These are phyloP conservation scores for Eragrostis nindensis DNA, from an alignment of 176 grass and related monocot species.

Conservation along the genomic window DNA sequence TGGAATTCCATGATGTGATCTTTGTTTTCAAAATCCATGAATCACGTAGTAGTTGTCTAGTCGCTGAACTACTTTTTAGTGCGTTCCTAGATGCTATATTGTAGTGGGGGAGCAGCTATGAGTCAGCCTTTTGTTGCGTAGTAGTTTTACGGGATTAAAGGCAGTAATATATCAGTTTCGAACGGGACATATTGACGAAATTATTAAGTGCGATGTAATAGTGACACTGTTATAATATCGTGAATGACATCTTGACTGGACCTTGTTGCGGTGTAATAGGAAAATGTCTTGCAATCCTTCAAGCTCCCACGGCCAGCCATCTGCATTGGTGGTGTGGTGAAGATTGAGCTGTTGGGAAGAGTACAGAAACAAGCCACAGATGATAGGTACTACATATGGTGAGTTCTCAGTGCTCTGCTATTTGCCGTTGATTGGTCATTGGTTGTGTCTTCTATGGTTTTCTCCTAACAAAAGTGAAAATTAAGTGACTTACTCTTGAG, in stretches of 20 bases:
- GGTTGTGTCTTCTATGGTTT: neutral
- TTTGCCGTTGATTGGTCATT: conserved; percentile 8
- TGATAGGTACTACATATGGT: conserved; percentile 85
- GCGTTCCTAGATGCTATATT: neutral
- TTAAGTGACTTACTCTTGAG: neutral
- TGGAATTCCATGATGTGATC: neutral
- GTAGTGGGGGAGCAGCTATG: no score
- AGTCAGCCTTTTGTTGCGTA: neutral
- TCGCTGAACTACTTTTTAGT: neutral
- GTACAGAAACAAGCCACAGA: conserved; percentile 65
- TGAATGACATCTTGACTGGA: neutral
- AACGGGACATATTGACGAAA: neutral
- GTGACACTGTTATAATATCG: neutral
- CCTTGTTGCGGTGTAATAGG: conserved; percentile 48
- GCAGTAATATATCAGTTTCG: neutral
- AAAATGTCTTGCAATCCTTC: conserved; percentile 70
- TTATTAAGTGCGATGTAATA: neutral
- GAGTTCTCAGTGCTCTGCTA: conserved; percentile 31
- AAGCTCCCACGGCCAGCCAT: conserved; percentile 68
- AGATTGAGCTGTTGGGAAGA: conserved; percentile 75
- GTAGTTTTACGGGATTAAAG: neutral
- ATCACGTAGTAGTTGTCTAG: neutral
- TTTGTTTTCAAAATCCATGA: neutral
- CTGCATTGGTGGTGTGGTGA: conserved; percentile 86
- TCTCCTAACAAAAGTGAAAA: neutral